Base-by-base conservation (phyloP, 2,329 filamentous ascomycete species). In the Lachnellula occidentalis region DNA sequence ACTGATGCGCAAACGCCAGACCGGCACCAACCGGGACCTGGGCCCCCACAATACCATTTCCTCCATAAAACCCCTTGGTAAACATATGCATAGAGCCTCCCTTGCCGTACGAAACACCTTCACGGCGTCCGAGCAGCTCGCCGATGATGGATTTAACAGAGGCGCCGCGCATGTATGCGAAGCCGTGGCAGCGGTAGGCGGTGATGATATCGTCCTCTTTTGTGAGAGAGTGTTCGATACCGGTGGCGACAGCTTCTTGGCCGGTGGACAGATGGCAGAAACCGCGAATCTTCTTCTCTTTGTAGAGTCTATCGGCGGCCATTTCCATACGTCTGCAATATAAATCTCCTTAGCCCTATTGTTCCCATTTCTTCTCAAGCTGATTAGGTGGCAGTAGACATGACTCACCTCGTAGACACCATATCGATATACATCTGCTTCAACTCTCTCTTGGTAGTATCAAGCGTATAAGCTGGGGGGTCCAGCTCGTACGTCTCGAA, bases 71-170 rank as follows among this genome's bases (percentile, higher is more conserved):
- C 63, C 90, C 89, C 76, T 91, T 92, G 67, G 91, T 79, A 78
- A 99, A 99, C 94, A 99, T 99, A 82, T 99, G 94, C 94, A 99
- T 99, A 62, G 92, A 96, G 64, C 94, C 94, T 74, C 94, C 94
- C 85, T 99, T 99, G 74, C 94, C 94, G 79, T 95, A 96, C 60
- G 94, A 88, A 70, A 99, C 96, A 78, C 94, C 94, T 74, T 95
- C 90, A 73, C 92, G 87, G 68, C 94, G 88, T 69, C 94, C 94
- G 54, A 99, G 84, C 65, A 97, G 83, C 79, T 97, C 92, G 68
- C 92, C 92, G 66, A 97, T 95, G 76, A 97, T 95, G 67, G 88
- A 90, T 71, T 91, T 88, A 69, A 96, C 87, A 63, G 85, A 83
- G 66, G 83, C 94, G 66, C 94, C 94, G 65, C 94, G 91, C 92